Evolutionary conservation across 306 rosid genomes (phyloP).

Genomic region (Cyamopsis tetragonoloba): DNA sequence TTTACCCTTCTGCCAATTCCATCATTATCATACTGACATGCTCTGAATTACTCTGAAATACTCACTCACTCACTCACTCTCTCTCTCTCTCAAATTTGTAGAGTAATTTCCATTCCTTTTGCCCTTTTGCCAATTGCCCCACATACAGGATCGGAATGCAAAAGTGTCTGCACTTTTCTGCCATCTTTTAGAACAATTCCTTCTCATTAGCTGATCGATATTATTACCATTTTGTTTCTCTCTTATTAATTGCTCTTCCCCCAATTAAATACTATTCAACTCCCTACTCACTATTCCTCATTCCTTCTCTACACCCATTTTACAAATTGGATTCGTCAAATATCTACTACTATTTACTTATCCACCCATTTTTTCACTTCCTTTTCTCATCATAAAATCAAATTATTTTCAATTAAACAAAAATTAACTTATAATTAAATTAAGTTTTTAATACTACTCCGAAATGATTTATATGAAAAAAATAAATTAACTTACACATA

Average conservation of each 20-base stretch:
- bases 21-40: slow-evolving; percentile 48
- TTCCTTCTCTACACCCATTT: not conserved
- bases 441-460: too few species aligned
- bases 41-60: too few species aligned
- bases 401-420: too few species aligned
- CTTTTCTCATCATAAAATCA: too few species aligned
- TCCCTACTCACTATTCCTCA: slow-evolving; percentile 24
- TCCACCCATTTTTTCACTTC: too few species aligned
- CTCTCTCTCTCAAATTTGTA: too few species aligned
- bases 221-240: slow-evolving; percentile 25
- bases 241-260: slow-evolving; percentile 20
- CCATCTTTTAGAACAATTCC: slow-evolving; percentile 45
- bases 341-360: not conserved
- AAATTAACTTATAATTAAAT: too few species aligned
- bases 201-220: slow-evolving; percentile 42
- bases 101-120: slow-evolving; percentile 39
- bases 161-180: slow-evolving; percentile 33
- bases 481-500: too few species aligned
- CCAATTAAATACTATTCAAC: slow-evolving; percentile 1
- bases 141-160: too few species aligned
- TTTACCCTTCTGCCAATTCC: slow-evolving; percentile 28
- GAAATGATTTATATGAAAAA: too few species aligned
- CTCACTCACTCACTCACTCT: too few species aligned
- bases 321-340: not conserved
- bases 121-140: slow-evolving; percentile 17